phyloP scores from a whole-genome alignment of 495 filamentous ascomycete genomes.

The Ascobolus immersus region DNA sequence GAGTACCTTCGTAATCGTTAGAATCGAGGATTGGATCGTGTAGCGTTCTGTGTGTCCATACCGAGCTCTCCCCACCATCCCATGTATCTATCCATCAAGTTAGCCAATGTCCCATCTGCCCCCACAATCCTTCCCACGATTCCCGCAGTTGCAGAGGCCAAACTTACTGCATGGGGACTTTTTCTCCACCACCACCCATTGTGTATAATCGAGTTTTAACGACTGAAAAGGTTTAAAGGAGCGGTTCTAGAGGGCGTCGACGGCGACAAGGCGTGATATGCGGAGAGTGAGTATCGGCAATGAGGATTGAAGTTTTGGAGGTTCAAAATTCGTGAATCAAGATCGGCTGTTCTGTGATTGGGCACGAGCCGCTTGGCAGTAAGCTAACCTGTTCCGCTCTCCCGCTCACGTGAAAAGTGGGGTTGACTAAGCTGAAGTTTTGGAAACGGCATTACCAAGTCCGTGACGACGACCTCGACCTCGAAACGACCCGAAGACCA shows the following conservation, averaged over 20 bases:
- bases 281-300: slow-evolving; percentile 18
- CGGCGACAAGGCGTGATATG: too few relatives aligned
- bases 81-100: slow-evolving; percentile 33
- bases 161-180: slow-evolving; percentile 46
- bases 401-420: too few relatives aligned
- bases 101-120: slow-evolving; percentile 1
- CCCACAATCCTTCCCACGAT: slow-evolving; percentile 7
- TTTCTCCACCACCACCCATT: slow-evolving; percentile 42
- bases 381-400: slow-evolving; percentile 3
- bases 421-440: slow-evolving; percentile 13
- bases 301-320: slow-evolving; percentile 6
- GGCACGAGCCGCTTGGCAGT: slow-evolving; percentile 1
- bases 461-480: slow-evolving; percentile 16
- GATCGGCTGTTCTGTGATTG: slow-evolving; percentile 17
- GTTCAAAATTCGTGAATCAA: slow-evolving; percentile 14
- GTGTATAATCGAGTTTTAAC: slow-evolving; percentile 6
- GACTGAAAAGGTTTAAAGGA: background rate
- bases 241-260: background rate
- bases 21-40: slow-evolving; percentile 2
- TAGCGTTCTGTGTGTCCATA: slow-evolving; percentile 22
- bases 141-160: slow-evolving; percentile 3
- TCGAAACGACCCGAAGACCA: too few relatives aligned
- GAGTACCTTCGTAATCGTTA: slow-evolving; percentile 20
- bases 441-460: slow-evolving; percentile 12
- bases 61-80: slow-evolving; percentile 70